Evolutionary conservation across 805 yeast species (phyloP), one percentile per base, ranked within the genome.

Genomic region (Candida nanaspora): DNA sequence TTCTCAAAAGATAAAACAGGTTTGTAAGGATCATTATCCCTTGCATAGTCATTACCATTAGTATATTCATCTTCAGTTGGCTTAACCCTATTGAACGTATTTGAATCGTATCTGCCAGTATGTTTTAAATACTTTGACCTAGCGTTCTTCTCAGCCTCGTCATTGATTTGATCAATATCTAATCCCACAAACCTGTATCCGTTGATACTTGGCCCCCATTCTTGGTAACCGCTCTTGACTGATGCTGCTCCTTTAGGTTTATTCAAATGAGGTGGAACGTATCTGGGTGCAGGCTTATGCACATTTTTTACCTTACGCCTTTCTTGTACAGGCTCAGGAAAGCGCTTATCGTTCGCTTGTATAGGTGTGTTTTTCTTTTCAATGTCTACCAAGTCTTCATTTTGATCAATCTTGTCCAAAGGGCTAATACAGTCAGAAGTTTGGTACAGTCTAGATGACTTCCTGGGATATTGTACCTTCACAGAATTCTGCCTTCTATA

Each of bases 141-240:
- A 3, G 37, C 32, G 16, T 30, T 33, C 3, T 31, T 21, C 8
- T 28, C 28, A 1, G 46, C 46, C 6, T 43, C 34, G 7, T 47
- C 48, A 4, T 34, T 14, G 8, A 55, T 41, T 14, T 21, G 25
- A 5, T 23, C 36, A 4, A 4, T 21, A 6, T 14, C 26, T 1
- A 64, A 61, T 29, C 66, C 60, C 4, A 73, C 61, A 51, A 72
- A 71, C 37, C 60, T 57, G 47, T 63, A 73, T 2, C 76, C 78
- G 38, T 67, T 60, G 14, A 65, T 58, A 3, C 50, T 42, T 1
- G 62, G 61, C 1, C 74, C 75, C 42, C 54, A 64, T 35, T 63
- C 69, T 32, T n/a, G n/a, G n/a, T n/a, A 13, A 50, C 52, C 14
- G 37, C 29, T 38, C 20, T 38, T 38, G 28, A 21, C 32, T 3